Evolutionary conservation across 306 rosid species (phyloP).

Genomic region (Abrus pulchellus): DNA sequence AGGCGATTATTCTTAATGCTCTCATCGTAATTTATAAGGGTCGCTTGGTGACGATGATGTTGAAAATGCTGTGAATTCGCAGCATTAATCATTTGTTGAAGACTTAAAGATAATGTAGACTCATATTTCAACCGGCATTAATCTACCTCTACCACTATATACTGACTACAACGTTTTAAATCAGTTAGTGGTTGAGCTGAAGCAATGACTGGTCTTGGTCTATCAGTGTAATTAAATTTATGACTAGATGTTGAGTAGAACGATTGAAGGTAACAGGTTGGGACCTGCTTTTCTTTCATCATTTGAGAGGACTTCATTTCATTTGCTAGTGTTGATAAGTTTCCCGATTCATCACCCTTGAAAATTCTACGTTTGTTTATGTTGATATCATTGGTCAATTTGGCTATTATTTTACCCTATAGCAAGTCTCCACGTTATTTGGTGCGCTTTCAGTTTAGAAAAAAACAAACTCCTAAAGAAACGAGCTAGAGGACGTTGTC

Average conservation of each 20-base stretch:
- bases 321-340: background rate
- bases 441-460: constrained; percentile 32
- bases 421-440: constrained; percentile 16
- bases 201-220: constrained; percentile 34
- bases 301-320: background rate
- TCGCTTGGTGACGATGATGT: constrained; percentile 46
- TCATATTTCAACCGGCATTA: constrained; percentile 40
- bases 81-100: constrained; percentile 26
- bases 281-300: background rate
- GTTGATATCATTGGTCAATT: background rate
- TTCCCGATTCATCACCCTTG: no score
- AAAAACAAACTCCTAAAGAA: constrained; percentile 23
- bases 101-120: constrained; percentile 11
- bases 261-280: constrained; percentile 36
- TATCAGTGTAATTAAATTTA: constrained; percentile 30
- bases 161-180: constrained; percentile 19
- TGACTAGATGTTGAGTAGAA: constrained; percentile 42
- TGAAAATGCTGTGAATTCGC: constrained; percentile 35
- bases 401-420: background rate
- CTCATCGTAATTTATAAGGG: constrained; percentile 19
- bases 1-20: constrained; percentile 29
- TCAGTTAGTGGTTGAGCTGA: constrained; percentile 57
- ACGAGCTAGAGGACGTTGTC: constrained; percentile 45
- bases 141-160: constrained; percentile 15
- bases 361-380: background rate